Evolutionary conservation across 208 protist genomes (phyloP).

Genomic region (Leishmania arabica): DNA sequence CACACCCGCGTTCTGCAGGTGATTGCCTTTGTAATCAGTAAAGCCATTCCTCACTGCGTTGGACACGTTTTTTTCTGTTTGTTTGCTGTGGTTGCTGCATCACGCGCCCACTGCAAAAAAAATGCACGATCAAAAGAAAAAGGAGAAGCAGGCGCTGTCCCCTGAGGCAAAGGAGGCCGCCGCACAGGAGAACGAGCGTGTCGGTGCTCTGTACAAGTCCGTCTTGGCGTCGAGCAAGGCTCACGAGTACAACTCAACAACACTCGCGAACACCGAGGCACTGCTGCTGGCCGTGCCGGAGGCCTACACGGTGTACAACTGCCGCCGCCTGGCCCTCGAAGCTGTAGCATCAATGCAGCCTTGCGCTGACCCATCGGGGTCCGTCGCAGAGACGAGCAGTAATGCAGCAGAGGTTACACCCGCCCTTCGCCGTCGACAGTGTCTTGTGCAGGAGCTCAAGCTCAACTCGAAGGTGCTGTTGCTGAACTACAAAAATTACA

Average conservation of each 20-base stretch:
- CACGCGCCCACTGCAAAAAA: background rate
- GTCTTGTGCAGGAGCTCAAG: conserved; percentile 63
- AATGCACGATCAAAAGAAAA: conserved; percentile 78
- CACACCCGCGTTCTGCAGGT: background rate
- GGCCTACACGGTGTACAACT: conserved; percentile 87
- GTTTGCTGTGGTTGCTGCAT: background rate
- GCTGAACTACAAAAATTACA: conserved; percentile 86
- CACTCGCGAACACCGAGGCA: conserved; percentile 37
- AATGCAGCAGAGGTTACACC: too few relatives aligned
- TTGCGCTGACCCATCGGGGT: background rate
- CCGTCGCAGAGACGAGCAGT: background rate
- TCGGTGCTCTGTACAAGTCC: conserved; percentile 46
- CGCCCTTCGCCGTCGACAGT: background rate
- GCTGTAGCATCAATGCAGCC: conserved; percentile 16
- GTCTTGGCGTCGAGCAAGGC: conserved; percentile 32
- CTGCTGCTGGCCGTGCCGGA: conserved; percentile 75
- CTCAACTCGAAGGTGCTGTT: conserved; percentile 64
- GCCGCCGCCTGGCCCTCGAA: conserved; percentile 47
- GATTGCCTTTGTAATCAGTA: background rate
- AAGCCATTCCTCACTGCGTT: background rate
- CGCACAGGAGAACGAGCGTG: conserved; percentile 39
- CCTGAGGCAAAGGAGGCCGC: conserved; percentile 22
- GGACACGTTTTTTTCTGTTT: background rate
- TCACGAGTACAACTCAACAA: conserved; percentile 30
- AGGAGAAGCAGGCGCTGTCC: conserved; percentile 23